phyloP scores from a whole-genome alignment of 2,329 filamentous ascomycete genomes.

The Aureobasidium sp. region DNA sequence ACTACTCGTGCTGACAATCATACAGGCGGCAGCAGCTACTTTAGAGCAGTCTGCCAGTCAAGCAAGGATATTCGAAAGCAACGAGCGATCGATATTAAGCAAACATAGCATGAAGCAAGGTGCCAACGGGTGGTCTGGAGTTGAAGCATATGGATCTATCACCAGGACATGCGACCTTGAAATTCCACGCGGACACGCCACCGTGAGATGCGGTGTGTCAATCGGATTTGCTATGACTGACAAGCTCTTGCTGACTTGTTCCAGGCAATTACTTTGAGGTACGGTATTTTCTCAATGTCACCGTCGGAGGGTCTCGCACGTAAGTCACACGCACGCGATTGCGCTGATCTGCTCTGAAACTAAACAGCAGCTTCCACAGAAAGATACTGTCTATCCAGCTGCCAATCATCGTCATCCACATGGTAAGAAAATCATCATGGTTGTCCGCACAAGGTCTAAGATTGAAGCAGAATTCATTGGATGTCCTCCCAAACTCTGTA shows the following conservation, averaged over 20 bases:
- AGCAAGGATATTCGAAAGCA: slow-evolving; percentile 47
- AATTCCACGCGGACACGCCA: slow-evolving; percentile 45
- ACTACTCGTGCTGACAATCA: slow-evolving; percentile 19
- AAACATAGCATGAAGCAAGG: slow-evolving; percentile 39
- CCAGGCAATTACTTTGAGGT: slow-evolving; percentile 50
- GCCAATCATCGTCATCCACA: slow-evolving; percentile 51
- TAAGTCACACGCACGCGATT: slow-evolving; percentile 20
- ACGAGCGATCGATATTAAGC: slow-evolving; percentile 42
- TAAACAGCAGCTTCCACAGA: slow-evolving; percentile 21
- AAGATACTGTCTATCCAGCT: slow-evolving; percentile 48
- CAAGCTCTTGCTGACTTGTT: background rate
- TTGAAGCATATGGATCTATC: slow-evolving; percentile 39
- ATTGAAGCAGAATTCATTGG: slow-evolving; percentile 41
- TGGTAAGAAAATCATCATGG: slow-evolving; percentile 29
- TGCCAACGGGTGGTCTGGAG: slow-evolving; percentile 40
- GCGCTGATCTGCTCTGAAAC: slow-evolving; percentile 19
- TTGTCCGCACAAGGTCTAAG: slow-evolving; percentile 19
- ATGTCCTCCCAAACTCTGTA: slow-evolving; percentile 49
- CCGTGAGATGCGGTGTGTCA: slow-evolving; percentile 42
- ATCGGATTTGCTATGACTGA: slow-evolving; percentile 15
- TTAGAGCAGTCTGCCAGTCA: slow-evolving; percentile 44
- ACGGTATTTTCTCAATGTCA: slow-evolving; percentile 48
- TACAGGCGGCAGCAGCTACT: slow-evolving; percentile 41
- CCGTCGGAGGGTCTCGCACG: slow-evolving; percentile 39
- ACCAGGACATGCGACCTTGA: slow-evolving; percentile 45